phyloP scores from a whole-genome alignment of 1,139 yeast genomes.

The Saccharomycopsis hybrid region DNA sequence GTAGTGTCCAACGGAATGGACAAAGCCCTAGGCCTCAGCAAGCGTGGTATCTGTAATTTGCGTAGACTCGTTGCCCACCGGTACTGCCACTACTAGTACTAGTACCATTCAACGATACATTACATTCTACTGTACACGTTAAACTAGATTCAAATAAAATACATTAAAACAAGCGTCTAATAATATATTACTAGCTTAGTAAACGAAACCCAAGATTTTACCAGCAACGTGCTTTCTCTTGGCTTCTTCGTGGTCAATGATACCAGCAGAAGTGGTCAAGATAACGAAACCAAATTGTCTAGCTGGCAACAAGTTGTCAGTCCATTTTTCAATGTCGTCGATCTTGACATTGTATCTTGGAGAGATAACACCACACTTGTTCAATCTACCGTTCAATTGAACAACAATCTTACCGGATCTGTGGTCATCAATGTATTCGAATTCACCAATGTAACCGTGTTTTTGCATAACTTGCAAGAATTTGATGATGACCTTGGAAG shows the following conservation, averaged over 20 bases:
- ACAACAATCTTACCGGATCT: conserved; percentile 97
- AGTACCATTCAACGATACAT: too few relatives aligned
- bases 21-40: too few relatives aligned
- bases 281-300: conserved; percentile 98
- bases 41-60: too few relatives aligned
- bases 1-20: too few relatives aligned
- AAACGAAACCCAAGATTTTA: conserved; percentile 93
- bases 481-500: conserved; percentile 96
- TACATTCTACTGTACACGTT: too few relatives aligned
- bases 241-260: conserved; percentile 99
- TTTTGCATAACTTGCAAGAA: conserved; percentile 96
- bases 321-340: conserved; percentile 94
- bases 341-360: conserved; percentile 97
- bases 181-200: conserved; percentile 36
- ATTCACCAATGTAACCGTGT: conserved; percentile 99
- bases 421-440: conserved; percentile 98
- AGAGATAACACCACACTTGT: conserved; percentile 97
- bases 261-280: conserved; percentile 98
- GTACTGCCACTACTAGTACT: too few relatives aligned
- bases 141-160: too few relatives aligned
- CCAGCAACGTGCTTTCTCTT: conserved; percentile 99
- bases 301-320: conserved; percentile 94
- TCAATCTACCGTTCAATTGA: conserved; percentile 95
- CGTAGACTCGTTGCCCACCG: too few relatives aligned
- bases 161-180: conserved; percentile 16